Evolutionary conservation across 179 eudicot genomes (phyloP), one percentile per base, ranked within the genome.

Genomic region (Patellifolia procumbens): DNA sequence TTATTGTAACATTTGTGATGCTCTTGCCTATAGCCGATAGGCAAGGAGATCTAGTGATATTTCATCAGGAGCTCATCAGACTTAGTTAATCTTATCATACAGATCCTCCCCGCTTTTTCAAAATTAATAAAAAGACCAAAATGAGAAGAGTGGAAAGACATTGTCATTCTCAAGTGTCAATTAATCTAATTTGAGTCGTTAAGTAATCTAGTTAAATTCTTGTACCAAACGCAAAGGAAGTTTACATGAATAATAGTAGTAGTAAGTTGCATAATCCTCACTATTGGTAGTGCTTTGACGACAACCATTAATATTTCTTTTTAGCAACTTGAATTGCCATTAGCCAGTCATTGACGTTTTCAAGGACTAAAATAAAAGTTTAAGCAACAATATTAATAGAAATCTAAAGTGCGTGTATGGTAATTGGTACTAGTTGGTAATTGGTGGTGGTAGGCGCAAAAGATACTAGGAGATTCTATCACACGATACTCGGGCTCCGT

Each of bases 171-270:
- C 37, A 46, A 68, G 45, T 68, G 51, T 7, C 28, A 35, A 7
- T 2, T n/a, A 46, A 68, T 45, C 28, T 24, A 68, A 68, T 68
- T 45, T 39, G 6, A 29, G 22, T 68, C 24, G 5, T 56, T 15
- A 68, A 46, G 58, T 46, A 46, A 68, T 68, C 37, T 15, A 22
- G 24, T 48, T 46, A 26, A 10, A 46, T 19, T 68, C 67, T 76
- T 76, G 79, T 65, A 76, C 66, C 67, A 76, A 76, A 68, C 67
- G 79, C 59, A 42, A 76, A 68, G 46, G 32, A 68, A 59, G 43
- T 39, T 39, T 67, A 63, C 10, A 35, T 24, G 24, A 52, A 52
- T 22, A 32, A 35, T 24, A 22, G 5, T 29, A 59, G 48, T 39
- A 59, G 7, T 49, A 53, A 37, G 26, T 66, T 76, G 66, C 19